These are phyloP conservation scores for Beauveria medogensis DNA, from an alignment of 2,329 filamentous ascomycete species.

Conservation along the genomic window DNA sequence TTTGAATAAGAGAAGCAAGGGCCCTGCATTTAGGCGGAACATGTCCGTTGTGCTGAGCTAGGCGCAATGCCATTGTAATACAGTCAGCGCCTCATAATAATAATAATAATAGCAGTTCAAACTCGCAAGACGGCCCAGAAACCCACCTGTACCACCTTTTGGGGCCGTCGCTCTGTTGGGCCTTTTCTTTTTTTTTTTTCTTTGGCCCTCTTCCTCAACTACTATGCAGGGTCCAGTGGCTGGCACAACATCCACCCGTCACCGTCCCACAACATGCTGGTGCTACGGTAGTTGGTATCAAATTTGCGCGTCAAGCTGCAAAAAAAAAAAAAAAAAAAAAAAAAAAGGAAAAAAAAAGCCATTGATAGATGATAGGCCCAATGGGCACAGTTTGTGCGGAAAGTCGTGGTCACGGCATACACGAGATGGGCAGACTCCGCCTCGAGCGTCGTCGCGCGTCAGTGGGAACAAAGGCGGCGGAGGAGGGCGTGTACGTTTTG, in stretches of 20 bases:
- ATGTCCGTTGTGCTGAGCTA: background rate
- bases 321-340: too few species aligned
- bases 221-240: conserved; percentile 1
- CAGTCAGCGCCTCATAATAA: background rate
- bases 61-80: background rate
- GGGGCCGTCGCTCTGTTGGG: background rate
- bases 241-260: background rate
- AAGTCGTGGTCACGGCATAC: background rate
- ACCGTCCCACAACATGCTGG: background rate
- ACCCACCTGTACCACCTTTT: background rate
- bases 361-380: background rate
- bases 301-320: background rate
- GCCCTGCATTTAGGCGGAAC: background rate
- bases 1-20: background rate
- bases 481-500: conserved; percentile 5
- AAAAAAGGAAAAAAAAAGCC: too few species aligned
- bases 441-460: background rate
- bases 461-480: background rate
- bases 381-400: background rate
- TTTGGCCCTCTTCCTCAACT: background rate
- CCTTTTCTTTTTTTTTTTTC: background rate
- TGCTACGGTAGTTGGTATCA: background rate
- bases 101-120: background rate
- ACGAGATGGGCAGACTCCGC: conserved; percentile 1
- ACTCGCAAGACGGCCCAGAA: background rate